These are phyloP conservation scores for Dipteronia sinensis DNA, from an alignment of 345 rosid genomes.

Conservation along the genomic window DNA sequence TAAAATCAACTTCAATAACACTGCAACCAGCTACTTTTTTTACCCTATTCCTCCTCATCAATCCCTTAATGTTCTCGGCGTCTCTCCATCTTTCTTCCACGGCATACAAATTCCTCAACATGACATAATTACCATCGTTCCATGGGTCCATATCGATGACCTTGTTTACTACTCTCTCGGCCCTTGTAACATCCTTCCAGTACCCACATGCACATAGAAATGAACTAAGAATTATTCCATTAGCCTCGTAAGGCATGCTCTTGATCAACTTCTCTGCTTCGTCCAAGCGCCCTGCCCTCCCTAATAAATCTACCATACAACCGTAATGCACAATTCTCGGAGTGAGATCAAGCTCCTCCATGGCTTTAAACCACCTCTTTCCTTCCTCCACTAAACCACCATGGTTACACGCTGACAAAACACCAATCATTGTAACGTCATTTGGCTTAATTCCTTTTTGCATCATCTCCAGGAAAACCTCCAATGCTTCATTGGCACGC, in stretches of 20 bases:
- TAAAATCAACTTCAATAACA: constrained; percentile 54
- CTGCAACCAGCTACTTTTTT: constrained; percentile 77
- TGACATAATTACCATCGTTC: constrained; percentile 66
- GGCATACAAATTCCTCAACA: constrained; percentile 72
- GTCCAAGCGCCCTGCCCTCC: constrained; percentile 63
- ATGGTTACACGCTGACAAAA: constrained; percentile 80
- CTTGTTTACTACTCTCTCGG: constrained; percentile 47
- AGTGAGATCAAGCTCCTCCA: constrained; percentile 48
- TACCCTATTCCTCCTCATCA: constrained; percentile 64
- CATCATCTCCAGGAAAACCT: constrained; percentile 50
- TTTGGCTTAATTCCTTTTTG: constrained; percentile 52
- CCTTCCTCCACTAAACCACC: constrained; percentile 77
- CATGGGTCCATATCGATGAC: constrained; percentile 45
- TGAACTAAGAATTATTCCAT: constrained; percentile 67
- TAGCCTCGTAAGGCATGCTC: constrained; percentile 65
- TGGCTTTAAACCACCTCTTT: constrained; percentile 61
- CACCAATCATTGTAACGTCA: constrained; percentile 63
- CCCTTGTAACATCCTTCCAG: constrained; percentile 52
- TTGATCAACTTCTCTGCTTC: constrained; percentile 69
- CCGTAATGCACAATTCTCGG: constrained; percentile 76
- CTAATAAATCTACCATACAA: constrained; percentile 69
- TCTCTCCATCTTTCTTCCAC: constrained; percentile 62
- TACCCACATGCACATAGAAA: constrained; percentile 66
- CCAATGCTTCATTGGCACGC: constrained; percentile 56
- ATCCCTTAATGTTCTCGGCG: constrained; percentile 47